phyloP scores from a whole-genome alignment of 345 rosid species.

The Pugionium cornutum region DNA sequence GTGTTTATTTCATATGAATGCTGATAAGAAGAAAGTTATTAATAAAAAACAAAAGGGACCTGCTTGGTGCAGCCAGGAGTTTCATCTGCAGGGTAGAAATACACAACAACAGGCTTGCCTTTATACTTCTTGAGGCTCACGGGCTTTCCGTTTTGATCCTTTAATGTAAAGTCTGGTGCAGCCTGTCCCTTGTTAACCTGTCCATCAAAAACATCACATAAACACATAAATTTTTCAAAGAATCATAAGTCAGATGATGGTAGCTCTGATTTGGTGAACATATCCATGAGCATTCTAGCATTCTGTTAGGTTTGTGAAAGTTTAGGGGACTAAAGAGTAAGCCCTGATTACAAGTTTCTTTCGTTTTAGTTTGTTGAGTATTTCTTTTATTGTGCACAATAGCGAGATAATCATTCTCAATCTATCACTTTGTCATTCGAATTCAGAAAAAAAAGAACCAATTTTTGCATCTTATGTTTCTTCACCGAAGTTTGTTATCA shows the following conservation, averaged over 20 bases:
- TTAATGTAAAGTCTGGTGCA: conserved; percentile 82
- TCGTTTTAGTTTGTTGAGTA: not conserved
- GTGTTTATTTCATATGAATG: not conserved
- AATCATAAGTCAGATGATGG: not conserved
- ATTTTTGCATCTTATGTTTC: not conserved
- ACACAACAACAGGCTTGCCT: conserved; percentile 93
- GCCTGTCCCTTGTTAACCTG: conserved; percentile 77
- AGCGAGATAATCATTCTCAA: conserved; percentile 5
- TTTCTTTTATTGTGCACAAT: not conserved
- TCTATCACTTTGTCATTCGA: not conserved
- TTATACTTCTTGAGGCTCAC: conserved; percentile 74
- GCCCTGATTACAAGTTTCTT: not conserved
- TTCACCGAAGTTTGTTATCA: not conserved
- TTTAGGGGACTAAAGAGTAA: not conserved
- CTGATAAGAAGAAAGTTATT: not conserved
- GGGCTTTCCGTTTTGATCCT: conserved; percentile 82
- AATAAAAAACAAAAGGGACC: conserved; percentile 40
- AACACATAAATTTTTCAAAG: not conserved
- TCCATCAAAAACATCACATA: not conserved
- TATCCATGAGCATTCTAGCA: not conserved
- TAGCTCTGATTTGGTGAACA: not conserved
- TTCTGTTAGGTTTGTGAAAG: conserved; percentile 1
- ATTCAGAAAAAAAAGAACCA: not conserved
- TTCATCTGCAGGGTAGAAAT: conserved; percentile 98
- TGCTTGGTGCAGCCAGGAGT: conserved; percentile 95